These are phyloP conservation scores for Pseudocercospora macadamiae DNA, from an alignment of 2,329 filamentous ascomycete species.

Conservation along the genomic window DNA sequence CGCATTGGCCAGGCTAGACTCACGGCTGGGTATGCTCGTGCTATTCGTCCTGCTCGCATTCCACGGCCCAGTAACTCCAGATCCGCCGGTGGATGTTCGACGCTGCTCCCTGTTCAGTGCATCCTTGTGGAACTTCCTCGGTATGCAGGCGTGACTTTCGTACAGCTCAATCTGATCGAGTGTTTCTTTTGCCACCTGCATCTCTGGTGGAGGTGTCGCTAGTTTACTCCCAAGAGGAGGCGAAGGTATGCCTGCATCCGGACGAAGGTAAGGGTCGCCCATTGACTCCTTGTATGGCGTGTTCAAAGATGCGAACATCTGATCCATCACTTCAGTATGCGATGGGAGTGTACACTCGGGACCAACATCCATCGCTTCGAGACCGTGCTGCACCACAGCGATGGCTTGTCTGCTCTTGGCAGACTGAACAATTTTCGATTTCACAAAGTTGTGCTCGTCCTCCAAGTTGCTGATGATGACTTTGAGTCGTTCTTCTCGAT, in stretches of 20 bases:
- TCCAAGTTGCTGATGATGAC: slow-evolving; percentile 32
- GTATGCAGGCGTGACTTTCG: slow-evolving; percentile 22
- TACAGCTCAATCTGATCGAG: slow-evolving; percentile 25
- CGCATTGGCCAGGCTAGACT: not conserved
- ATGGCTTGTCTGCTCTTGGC: slow-evolving; percentile 9
- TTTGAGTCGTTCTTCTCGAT: slow-evolving; percentile 24
- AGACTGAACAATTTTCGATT: slow-evolving; percentile 23
- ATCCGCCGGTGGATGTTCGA: not conserved
- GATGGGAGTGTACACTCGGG: not conserved
- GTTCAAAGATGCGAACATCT: slow-evolving; percentile 22
- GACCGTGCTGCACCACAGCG: not conserved
- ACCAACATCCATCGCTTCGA: slow-evolving; percentile 3
- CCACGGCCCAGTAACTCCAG: not conserved
- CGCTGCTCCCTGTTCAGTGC: slow-evolving; percentile 16
- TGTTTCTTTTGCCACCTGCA: slow-evolving; percentile 20
- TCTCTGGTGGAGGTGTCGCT: slow-evolving; percentile 14
- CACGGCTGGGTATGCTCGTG: not conserved
- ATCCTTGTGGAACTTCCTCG: slow-evolving; percentile 24
- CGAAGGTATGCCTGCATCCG: not conserved
- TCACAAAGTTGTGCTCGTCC: slow-evolving; percentile 21
- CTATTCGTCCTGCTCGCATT: slow-evolving; percentile 1
- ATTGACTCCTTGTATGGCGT: slow-evolving; percentile 22
- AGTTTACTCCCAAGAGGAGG: slow-evolving; percentile 15
- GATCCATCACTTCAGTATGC: not conserved
- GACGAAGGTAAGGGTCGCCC: slow-evolving; percentile 20